Conservation (phyloP, 2,329 filamentous ascomycete species). For the Xylaria sp. region DNA sequence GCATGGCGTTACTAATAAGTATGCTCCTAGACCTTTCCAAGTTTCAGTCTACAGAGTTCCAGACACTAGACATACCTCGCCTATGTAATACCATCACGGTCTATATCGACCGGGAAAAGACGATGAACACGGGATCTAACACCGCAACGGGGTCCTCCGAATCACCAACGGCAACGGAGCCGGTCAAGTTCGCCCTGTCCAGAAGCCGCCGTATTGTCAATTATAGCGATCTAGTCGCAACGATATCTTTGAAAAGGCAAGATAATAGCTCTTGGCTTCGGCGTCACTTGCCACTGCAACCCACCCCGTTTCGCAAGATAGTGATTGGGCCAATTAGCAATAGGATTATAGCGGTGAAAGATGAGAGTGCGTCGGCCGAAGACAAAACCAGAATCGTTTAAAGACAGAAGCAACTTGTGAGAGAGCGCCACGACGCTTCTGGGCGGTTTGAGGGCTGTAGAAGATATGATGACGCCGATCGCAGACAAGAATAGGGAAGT, state of each 20-base stretch:
- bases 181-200: slow-evolving; percentile 11
- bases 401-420: neutral
- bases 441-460: too few species aligned
- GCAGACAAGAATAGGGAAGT: neutral
- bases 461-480: neutral
- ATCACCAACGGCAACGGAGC: neutral
- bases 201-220: slow-evolving; percentile 13
- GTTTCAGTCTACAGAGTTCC: slow-evolving; percentile 3
- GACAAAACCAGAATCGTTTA: neutral
- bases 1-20: slow-evolving; percentile 12
- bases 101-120: neutral
- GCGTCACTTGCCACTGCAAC: slow-evolving; percentile 9
- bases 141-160: neutral
- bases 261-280: slow-evolving; percentile 6
- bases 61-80: slow-evolving; percentile 12
- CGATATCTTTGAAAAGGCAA: slow-evolving; percentile 12
- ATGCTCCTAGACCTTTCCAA: slow-evolving; percentile 2
- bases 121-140: neutral
- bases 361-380: neutral
- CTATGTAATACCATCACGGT: slow-evolving; percentile 17
- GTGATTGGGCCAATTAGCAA: slow-evolving; percentile 12
- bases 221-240: slow-evolving; percentile 13
- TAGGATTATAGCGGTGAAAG: neutral
- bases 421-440: neutral
- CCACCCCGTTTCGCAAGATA: neutral